Base-by-base conservation (phyloP, 306 rosid species). In the Malus sieversii region DNA sequence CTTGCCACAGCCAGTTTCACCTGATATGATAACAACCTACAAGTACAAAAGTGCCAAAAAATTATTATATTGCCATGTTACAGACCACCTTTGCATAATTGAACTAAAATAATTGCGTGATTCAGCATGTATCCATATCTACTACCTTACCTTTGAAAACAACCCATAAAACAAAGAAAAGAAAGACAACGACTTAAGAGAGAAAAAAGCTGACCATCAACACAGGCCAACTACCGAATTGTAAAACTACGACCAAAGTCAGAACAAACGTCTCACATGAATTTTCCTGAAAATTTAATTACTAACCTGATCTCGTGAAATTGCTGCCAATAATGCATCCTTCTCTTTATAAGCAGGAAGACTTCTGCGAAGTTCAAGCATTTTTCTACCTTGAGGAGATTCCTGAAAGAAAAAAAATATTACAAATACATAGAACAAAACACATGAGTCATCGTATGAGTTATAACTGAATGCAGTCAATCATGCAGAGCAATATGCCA, bases 1-100 rank as follows among this genome's bases (percentile, higher is more conserved):
- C 89, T 96, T 96, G 68, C 99, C 98, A 86, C 99, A 96, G 68
- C 99, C 98, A 77, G 99, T 96, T 90, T 96, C 87, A 51, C 99
- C 99, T 25, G 99, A 96, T 79, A 96, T 81, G 77, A 90, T 80
- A 61, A 87, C 80, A 77, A 96, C 97, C 98, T 92, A 84, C 79
- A 83, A 42, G 79, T 27, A 77, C 58, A 68, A 72, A 70, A 2
- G 20, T 40, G 42, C 25, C 58, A 73, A 59, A 73, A 20, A 73
- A 33, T 23, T 60, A 40, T 57, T 58, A 7, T 9, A 38, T 0
- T 0, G 18, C 14, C 25, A 16, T 3, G 19, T 59, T 18, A 45
- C 70, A 27, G 59, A 45, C 55, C 57, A 35, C 20, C 55, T 15
- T 42, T 48, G 63, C 52, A 38, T 58, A 38, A 35, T 38, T 29